Conservation (phyloP, 352 stramenopile species). For the Globisporangium emineosum region DNA sequence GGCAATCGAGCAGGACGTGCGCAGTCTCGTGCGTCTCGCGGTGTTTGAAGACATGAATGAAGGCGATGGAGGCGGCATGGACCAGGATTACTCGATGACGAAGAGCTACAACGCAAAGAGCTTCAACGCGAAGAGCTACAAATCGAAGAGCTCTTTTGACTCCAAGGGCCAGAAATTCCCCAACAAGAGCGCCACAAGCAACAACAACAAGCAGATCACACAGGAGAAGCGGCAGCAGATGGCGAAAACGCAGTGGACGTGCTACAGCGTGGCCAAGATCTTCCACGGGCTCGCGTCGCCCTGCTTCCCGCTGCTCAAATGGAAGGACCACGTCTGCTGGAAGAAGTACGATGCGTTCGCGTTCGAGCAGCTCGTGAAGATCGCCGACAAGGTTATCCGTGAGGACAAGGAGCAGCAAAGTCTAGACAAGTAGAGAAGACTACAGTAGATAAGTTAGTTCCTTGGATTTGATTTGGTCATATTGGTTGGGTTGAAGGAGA, state of each 20-base stretch:
- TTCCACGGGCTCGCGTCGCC: slow-evolving; percentile 75
- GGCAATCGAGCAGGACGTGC: slow-evolving; percentile 52
- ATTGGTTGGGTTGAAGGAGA: neutral
- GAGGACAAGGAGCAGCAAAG: slow-evolving; percentile 15
- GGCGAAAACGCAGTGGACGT: slow-evolving; percentile 39
- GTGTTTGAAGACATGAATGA: slow-evolving; percentile 18
- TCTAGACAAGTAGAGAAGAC: neutral
- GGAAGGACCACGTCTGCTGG: slow-evolving; percentile 68
- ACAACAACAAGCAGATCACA: neutral
- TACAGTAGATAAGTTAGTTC: neutral
- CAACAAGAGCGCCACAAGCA: slow-evolving; percentile 5
- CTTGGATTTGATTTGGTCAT: neutral
- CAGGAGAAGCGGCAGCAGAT: slow-evolving; percentile 9
- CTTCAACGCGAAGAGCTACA: neutral
- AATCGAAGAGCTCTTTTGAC: neutral
- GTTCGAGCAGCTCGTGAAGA: slow-evolving; percentile 71
- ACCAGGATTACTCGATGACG: neutral
- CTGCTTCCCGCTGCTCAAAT: slow-evolving; percentile 50
- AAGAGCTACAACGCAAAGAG: neutral
- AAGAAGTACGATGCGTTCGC: slow-evolving; percentile 59
- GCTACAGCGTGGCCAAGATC: slow-evolving; percentile 68
- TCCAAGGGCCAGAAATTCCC: neutral
- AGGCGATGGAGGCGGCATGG: slow-evolving; percentile 4
- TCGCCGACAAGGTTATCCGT: slow-evolving; percentile 50
- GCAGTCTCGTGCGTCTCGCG: slow-evolving; percentile 30